Evolutionary conservation across 306 rosid species (phyloP).

Genomic region (Ormosia emarginata): DNA sequence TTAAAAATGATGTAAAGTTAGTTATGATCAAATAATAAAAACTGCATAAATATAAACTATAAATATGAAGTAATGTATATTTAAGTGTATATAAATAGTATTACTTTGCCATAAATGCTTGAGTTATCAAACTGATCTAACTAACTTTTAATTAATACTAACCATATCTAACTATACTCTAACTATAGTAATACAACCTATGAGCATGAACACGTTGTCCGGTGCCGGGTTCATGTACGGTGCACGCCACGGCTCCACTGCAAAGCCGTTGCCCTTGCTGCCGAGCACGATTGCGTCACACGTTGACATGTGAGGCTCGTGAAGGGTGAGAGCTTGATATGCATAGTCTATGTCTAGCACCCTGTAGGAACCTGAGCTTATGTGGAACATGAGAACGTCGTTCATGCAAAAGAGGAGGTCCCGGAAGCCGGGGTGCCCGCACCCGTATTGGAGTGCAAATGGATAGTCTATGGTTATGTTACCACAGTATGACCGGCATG

Average conservation of each 20-base stretch:
- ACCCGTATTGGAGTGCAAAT: slow-evolving; percentile 67
- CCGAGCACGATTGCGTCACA: slow-evolving; percentile 73
- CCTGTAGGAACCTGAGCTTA: slow-evolving; percentile 81
- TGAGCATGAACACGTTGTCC: slow-evolving; percentile 87
- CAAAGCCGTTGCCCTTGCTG: slow-evolving; percentile 68
- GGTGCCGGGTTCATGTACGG: slow-evolving; percentile 72
- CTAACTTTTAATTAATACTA: too few relatives aligned
- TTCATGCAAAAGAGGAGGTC: slow-evolving; percentile 91
- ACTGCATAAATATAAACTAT: too few relatives aligned
- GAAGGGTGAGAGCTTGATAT: slow-evolving; percentile 74
- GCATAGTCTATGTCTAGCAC: slow-evolving; percentile 93
- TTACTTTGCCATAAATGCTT: too few relatives aligned
- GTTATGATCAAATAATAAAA: too few relatives aligned
- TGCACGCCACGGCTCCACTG: slow-evolving; percentile 70
- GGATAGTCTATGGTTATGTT: slow-evolving; percentile 92
- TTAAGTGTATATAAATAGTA: too few relatives aligned
- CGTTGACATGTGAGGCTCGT: slow-evolving; percentile 93
- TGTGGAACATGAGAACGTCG: slow-evolving; percentile 85
- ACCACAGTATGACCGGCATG: slow-evolving; percentile 86
- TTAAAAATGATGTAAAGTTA: too few relatives aligned
- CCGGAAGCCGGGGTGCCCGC: slow-evolving; percentile 95
- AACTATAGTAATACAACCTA: slow-evolving; percentile 10
- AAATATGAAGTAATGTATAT: too few relatives aligned
- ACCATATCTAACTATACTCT: too few relatives aligned
- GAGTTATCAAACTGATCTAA: too few relatives aligned